These are phyloP conservation scores for Colletotrichum melonis DNA, from an alignment of 2,329 filamentous ascomycete species.

Conservation along the genomic window DNA sequence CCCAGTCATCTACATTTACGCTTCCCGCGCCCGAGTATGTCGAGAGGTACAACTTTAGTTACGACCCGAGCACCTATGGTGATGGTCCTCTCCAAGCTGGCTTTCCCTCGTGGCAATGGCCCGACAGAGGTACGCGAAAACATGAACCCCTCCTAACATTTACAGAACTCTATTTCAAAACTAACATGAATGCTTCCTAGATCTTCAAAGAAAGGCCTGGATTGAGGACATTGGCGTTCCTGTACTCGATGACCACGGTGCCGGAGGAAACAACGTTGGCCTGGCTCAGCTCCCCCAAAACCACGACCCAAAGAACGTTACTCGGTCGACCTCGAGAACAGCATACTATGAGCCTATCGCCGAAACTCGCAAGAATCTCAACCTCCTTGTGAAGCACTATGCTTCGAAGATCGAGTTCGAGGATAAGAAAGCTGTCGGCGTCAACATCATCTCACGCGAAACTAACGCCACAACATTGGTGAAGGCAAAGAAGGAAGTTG, in stretches of 20 bases:
- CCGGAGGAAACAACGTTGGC: constrained; percentile 35
- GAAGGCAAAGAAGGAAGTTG: constrained; percentile 48
- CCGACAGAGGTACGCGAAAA: constrained; percentile 33
- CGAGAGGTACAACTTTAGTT: constrained; percentile 38
- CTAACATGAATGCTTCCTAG: neutral
- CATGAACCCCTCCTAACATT: too few relatives aligned
- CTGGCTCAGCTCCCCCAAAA: constrained; percentile 45
- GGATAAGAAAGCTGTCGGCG: constrained; percentile 43
- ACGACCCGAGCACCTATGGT: constrained; percentile 39
- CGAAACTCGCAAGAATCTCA: constrained; percentile 49
- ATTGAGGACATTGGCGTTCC: constrained; percentile 31
- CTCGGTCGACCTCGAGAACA: constrained; percentile 47
- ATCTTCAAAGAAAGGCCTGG: constrained; percentile 24
- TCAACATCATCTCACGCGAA: constrained; percentile 45
- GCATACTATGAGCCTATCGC: constrained; percentile 47
- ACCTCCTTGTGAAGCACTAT: constrained; percentile 47
- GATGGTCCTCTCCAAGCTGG: constrained; percentile 40
- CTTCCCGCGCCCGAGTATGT: constrained; percentile 46
- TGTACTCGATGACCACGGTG: constrained; percentile 34
- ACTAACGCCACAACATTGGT: neutral
- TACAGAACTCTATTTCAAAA: too few relatives aligned
- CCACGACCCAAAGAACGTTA: constrained; percentile 51
- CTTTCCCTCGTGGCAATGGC: constrained; percentile 41
- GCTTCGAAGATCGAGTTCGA: constrained; percentile 40
- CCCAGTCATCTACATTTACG: constrained; percentile 39